Base-by-base conservation (phyloP, 805 yeast species). In the Ogataea pini region DNA sequence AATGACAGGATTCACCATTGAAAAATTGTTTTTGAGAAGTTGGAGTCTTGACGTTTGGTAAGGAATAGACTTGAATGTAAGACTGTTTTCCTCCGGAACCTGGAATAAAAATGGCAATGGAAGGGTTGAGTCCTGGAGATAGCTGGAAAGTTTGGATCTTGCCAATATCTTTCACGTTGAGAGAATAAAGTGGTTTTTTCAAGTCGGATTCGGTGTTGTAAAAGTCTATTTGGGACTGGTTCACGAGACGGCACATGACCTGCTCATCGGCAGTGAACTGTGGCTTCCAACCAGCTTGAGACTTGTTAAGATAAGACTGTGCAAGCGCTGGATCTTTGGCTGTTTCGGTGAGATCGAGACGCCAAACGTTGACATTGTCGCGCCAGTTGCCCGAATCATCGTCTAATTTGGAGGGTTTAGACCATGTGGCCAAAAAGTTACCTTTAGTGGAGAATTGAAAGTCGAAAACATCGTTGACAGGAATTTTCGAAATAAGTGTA, bases 1-100 rank as follows among this genome's bases (percentile, higher is more conserved):
- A 79, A 59, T 80, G 85, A 69, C 97, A 94, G 56, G 87, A 80
- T 65, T 94, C 99, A 43, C 97, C 98, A 72, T 92, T 91, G 79
- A 94, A 94, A 61, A 94, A 89, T 49, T 89, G 82, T 68, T 92
- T 94, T 52, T 84, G 81, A 44, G 94, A 85, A 42, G 89, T 83
- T 28, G 96, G 92, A 58, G 83, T 88, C 56, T 73, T 71, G 62
- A 85, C 80, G 62, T 86, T 76, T 25, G 95, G 90, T 52, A 89
- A 75, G 61, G 86, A 85, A 71, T 86, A 94, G 51, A 95, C 85
- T 54, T 85, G 80, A 48, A 94, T 91, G 56, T 76, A 79, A 14
- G 97, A 96, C 3, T 98, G 99, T 64, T 86, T 86, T 51, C 97
- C 96, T 48, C 77, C 72, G 57, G 81, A 79, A 63, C 89, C 97